These are phyloP conservation scores for Lumnitzera racemosa DNA, from an alignment of 345 rosid species.

Conservation along the genomic window DNA sequence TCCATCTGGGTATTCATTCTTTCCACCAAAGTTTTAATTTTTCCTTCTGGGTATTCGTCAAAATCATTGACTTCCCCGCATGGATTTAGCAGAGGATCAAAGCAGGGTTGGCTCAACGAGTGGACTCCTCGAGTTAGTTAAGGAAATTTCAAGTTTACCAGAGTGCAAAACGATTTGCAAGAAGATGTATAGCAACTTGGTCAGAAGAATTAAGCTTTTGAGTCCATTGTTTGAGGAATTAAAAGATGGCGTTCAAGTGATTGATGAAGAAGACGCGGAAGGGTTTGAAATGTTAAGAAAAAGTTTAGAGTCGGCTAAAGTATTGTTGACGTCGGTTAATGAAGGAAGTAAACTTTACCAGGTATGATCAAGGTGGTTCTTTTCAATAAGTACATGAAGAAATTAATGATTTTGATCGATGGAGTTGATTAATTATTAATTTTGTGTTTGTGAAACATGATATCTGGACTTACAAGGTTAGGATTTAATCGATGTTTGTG, in stretches of 20 bases:
- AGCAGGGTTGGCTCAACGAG: constrained; percentile 27
- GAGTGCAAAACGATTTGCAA: constrained; percentile 49
- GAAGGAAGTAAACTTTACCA: constrained; percentile 79
- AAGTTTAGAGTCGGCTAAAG: constrained; percentile 59
- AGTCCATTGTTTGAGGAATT: constrained; percentile 94
- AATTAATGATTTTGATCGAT: no score
- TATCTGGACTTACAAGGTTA: no score
- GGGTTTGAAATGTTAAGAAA: constrained; percentile 44
- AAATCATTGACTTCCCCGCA: no score
- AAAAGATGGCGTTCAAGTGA: constrained; percentile 33
- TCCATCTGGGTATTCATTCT: no score
- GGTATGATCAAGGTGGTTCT: constrained; percentile 27
- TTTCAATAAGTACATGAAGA: neutral
- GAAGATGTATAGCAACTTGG: constrained; percentile 71
- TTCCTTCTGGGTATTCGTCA: no score
- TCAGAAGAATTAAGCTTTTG: constrained; percentile 85
- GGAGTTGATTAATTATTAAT: no score
- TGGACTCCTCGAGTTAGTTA: constrained; percentile 49
- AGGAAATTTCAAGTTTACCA: constrained; percentile 56
- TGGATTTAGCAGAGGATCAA: constrained; percentile 3
- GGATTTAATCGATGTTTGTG: no score
- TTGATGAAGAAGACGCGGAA: constrained; percentile 29
- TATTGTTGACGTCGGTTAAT: constrained; percentile 49
- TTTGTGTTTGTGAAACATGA: no score
- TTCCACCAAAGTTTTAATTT: no score